These are phyloP conservation scores for Saposhnikovia divaricata DNA, from an alignment of 129 eudicot genomes.

Conservation along the genomic window DNA sequence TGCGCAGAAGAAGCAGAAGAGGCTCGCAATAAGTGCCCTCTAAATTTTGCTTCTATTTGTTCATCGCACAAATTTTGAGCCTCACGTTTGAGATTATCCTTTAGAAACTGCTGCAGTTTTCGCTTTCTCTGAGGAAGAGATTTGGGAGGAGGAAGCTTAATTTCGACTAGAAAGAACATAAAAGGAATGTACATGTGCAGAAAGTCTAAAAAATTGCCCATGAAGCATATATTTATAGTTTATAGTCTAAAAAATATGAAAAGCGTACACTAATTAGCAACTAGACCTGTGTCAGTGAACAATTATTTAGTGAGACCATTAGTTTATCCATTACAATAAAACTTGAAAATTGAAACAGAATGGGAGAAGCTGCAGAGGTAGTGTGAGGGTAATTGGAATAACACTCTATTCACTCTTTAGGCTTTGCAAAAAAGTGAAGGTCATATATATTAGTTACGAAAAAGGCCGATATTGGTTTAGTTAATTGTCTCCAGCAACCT, in stretches of 20 bases:
- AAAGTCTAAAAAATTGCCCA: not conserved
- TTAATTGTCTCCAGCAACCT: not conserved
- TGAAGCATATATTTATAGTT: not conserved
- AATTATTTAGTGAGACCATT: not conserved
- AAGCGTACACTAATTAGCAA: not conserved
- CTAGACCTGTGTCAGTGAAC: not conserved
- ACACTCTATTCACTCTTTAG: not conserved
- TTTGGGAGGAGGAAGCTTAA: not conserved
- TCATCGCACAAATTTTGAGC: constrained; percentile 9
- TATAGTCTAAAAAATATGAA: not conserved
- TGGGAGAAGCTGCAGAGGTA: no score
- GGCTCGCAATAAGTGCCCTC: constrained; percentile 18
- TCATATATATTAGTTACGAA: not conserved
- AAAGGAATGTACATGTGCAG: not conserved
- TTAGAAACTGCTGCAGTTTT: constrained; percentile 31
- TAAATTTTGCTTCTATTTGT: constrained; percentile 2
- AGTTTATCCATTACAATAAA: no score
- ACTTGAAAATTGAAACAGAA: no score
- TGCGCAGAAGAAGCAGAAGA: constrained; percentile 31
- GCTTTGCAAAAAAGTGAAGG: not conserved
- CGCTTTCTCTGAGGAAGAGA: constrained; percentile 33
- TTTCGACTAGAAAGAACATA: not conserved
- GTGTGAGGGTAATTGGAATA: not conserved
- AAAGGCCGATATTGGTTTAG: not conserved
- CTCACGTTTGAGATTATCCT: constrained; percentile 23